These are phyloP conservation scores for Botrytis tulipae DNA, from an alignment of 2,329 filamentous ascomycete species.

Conservation along the genomic window DNA sequence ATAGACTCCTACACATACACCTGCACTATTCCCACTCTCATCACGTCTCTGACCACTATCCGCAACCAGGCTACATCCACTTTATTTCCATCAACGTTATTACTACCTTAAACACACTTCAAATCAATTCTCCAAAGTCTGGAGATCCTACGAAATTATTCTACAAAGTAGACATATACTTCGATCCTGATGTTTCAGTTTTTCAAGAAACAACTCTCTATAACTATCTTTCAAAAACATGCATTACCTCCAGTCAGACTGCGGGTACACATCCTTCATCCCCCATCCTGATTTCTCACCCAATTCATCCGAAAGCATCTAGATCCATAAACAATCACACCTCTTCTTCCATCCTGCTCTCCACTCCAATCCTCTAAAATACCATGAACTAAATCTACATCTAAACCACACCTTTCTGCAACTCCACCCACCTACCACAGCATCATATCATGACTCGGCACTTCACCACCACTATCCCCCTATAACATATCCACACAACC, in stretches of 20 bases:
- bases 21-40: background rate
- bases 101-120: background rate
- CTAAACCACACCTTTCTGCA: background rate
- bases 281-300: too few relatives aligned
- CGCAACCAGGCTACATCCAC: background rate
- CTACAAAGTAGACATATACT: background rate
- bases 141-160: background rate
- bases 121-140: background rate
- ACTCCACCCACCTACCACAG: background rate
- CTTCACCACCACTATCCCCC: background rate
- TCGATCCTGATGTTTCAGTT: background rate
- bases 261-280: too few relatives aligned
- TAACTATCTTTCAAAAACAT: background rate
- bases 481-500: too few relatives aligned
- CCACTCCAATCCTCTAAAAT: background rate
- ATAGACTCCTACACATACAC: background rate
- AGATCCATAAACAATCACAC: background rate
- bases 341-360: background rate
- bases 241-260: too few relatives aligned
- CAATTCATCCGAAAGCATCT: background rate
- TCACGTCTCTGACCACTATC: background rate
- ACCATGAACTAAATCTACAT: background rate
- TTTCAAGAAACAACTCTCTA: background rate
- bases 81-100: background rate
- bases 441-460: background rate